phyloP scores from a whole-genome alignment of 1,284 basidiomycete genomes.

The Cutaneotrichosporon sp. region DNA sequence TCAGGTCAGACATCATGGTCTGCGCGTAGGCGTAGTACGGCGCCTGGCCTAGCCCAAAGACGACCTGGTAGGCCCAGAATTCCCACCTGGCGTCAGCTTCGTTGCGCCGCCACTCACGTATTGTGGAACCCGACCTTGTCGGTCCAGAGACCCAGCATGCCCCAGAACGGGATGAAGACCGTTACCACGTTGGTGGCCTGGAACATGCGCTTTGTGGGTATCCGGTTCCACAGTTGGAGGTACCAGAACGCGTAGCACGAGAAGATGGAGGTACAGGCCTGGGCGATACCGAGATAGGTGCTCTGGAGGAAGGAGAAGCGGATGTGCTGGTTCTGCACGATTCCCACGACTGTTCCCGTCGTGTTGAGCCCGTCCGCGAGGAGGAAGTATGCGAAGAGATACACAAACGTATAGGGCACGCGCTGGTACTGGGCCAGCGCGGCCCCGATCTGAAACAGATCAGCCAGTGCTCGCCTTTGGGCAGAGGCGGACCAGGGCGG shows the following conservation, averaged over 20 bases:
- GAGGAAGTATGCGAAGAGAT: conserved; percentile 69
- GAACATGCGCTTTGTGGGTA: conserved; percentile 55
- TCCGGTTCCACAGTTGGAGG: conserved; percentile 68
- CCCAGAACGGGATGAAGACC: conserved; percentile 74
- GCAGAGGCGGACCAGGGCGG: conserved; percentile 65
- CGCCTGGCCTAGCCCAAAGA: conserved; percentile 74
- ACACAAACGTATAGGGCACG: conserved; percentile 61
- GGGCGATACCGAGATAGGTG: conserved; percentile 68
- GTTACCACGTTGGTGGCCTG: conserved; percentile 67
- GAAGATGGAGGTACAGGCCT: conserved; percentile 63
- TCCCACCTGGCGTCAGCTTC: neutral
- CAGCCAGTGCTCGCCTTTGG: conserved; percentile 64
- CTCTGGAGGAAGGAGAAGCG: conserved; percentile 66
- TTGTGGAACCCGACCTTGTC: conserved; percentile 69
- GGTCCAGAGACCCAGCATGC: conserved; percentile 80
- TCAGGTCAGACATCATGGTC: conserved; percentile 59
- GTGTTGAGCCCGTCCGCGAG: conserved; percentile 49
- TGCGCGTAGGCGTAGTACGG: conserved; percentile 68
- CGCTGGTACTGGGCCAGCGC: conserved; percentile 62
- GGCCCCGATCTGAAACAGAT: conserved; percentile 75
- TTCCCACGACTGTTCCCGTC: conserved; percentile 20
- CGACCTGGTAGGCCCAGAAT: conserved; percentile 51
- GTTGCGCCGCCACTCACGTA: conserved; percentile 40
- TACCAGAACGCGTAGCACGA: conserved; percentile 64
- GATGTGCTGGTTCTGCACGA: conserved; percentile 67